Evolutionary conservation across 352 stramenopile genomes (phyloP).

Genomic region (Globisporangium canariense): DNA sequence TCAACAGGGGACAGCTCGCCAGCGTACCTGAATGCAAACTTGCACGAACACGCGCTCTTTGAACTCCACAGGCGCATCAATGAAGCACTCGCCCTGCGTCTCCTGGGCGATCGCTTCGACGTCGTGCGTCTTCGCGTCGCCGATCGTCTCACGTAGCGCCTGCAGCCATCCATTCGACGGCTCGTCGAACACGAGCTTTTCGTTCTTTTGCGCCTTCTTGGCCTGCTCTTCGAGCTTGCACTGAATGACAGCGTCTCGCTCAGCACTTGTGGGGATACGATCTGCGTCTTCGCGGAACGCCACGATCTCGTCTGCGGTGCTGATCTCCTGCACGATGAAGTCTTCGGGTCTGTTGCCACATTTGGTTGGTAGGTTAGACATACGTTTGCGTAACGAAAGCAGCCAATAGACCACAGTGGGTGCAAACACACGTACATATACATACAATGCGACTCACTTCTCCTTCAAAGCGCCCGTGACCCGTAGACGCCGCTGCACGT

Average conservation of each 20-base stretch:
- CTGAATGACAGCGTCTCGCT: conserved; percentile 34
- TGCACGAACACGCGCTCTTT: conserved; percentile 61
- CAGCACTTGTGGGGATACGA: conserved; percentile 29
- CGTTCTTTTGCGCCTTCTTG: conserved; percentile 28
- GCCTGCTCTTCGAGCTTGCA: conserved; percentile 22
- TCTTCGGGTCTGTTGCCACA: conserved; percentile 37
- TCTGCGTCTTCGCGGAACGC: conserved; percentile 24
- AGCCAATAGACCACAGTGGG: too few relatives aligned
- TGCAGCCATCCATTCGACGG: conserved; percentile 46
- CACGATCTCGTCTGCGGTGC: conserved; percentile 33
- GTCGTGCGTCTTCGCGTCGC: conserved; percentile 1
- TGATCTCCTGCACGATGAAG: conserved; percentile 75
- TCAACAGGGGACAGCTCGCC: not conserved
- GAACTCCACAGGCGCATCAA: conserved; percentile 45
- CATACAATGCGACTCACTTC: conserved; percentile 27
- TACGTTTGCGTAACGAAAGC: not conserved
- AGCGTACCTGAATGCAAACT: conserved; percentile 66
- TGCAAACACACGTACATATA: too few relatives aligned
- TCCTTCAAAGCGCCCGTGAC: conserved; percentile 43
- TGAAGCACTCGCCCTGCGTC: conserved; percentile 19
- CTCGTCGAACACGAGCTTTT: conserved; percentile 49
- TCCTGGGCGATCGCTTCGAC: conserved; percentile 27
- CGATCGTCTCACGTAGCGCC: conserved; percentile 34
- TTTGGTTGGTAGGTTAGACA: not conserved
- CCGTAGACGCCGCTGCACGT: conserved; percentile 4